These are phyloP conservation scores for Carex sylvatica DNA, from an alignment of 202 grass and related monocot species.

Conservation along the genomic window DNA sequence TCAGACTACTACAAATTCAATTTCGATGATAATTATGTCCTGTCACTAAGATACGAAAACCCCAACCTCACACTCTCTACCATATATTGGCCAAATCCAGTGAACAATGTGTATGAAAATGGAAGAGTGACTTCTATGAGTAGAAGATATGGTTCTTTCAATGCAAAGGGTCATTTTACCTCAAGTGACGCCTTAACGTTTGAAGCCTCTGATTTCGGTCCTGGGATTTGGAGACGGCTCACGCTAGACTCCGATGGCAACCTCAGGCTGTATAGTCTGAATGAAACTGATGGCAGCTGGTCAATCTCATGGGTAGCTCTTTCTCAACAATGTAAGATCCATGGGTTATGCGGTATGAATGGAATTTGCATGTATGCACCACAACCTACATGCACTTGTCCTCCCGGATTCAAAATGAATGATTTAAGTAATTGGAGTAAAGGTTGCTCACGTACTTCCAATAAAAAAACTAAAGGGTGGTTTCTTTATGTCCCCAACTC, in stretches of 20 bases:
- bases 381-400: slow-evolving; percentile 39
- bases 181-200: slow-evolving; percentile 43
- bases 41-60: slow-evolving; percentile 56
- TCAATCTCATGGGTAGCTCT: slow-evolving; percentile 53
- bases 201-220: slow-evolving; percentile 33
- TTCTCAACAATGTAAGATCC: slow-evolving; percentile 41
- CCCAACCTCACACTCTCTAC: slow-evolving; percentile 31
- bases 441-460: slow-evolving; percentile 36
- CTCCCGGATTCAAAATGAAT: slow-evolving; percentile 41
- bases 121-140: slow-evolving; percentile 31
- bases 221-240: slow-evolving; percentile 35
- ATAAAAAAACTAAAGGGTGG: neutral
- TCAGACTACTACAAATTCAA: slow-evolving; percentile 42
- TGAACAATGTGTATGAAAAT: slow-evolving; percentile 27
- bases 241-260: slow-evolving; percentile 60
- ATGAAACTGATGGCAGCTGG: slow-evolving; percentile 33
- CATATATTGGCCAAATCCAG: slow-evolving; percentile 70
- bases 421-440: slow-evolving; percentile 52
- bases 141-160: slow-evolving; percentile 25
- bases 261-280: slow-evolving; percentile 62
- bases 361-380: slow-evolving; percentile 53
- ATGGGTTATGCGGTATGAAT: slow-evolving; percentile 62
- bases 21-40: slow-evolving; percentile 53
- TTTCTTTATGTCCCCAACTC: slow-evolving; percentile 43
- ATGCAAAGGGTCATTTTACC: slow-evolving; percentile 26